Conservation (phyloP, 192 early-diverging fungal species). For the Gryganskiella cystojenkinii region DNA sequence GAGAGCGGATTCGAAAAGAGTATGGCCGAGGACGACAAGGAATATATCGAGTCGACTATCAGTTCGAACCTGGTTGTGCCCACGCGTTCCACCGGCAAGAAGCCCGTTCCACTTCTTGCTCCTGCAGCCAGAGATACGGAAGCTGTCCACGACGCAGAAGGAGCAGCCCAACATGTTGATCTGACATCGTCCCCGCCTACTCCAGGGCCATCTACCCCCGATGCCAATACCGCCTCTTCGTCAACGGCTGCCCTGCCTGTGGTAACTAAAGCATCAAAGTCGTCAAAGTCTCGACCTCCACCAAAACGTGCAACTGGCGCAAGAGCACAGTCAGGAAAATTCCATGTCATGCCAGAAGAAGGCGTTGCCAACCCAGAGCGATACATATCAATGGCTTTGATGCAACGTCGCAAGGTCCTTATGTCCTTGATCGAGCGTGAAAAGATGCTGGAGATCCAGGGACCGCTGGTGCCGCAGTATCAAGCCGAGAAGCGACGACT, state of each 20-base stretch:
- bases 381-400: conserved; percentile 32
- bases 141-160: neutral
- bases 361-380: conserved; percentile 3
- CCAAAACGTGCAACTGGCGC: neutral
- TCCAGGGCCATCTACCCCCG: neutral
- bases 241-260: neutral
- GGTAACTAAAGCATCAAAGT: neutral
- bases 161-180: neutral
- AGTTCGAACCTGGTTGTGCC: no score
- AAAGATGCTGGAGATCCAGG: conserved; percentile 49
- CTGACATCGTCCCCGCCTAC: neutral
- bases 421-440: conserved; percentile 47
- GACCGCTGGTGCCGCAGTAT: conserved; percentile 37
- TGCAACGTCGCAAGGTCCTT: conserved; percentile 39
- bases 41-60: conserved; percentile 20
- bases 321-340: neutral
- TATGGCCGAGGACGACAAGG: conserved; percentile 31
- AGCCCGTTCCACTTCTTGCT: neutral
- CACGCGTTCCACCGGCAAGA: no score
- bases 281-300: neutral
- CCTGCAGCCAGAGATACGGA: neutral
- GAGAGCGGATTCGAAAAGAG: conserved; percentile 38
- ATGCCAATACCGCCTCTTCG: no score
- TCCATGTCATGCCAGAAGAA: neutral
- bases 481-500: conserved; percentile 37